phyloP scores from a whole-genome alignment of 139 green algal genomes.

The Eudorina sp. region DNA sequence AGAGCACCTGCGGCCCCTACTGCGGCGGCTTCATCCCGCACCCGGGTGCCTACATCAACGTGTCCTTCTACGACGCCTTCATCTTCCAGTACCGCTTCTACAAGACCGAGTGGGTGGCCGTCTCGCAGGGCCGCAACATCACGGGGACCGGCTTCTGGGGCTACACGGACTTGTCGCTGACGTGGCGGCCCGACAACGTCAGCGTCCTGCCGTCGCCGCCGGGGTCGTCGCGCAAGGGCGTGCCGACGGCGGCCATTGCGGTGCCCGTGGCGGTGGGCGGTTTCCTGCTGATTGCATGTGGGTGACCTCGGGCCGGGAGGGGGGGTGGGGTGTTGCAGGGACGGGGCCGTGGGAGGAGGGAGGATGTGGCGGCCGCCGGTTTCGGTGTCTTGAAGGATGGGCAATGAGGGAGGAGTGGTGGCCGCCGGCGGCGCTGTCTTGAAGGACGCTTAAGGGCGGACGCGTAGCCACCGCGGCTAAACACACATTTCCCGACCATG shows the following conservation, averaged over 20 bases:
- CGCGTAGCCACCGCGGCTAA: too few relatives aligned
- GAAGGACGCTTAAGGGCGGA: too few relatives aligned
- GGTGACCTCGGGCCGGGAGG: too few relatives aligned
- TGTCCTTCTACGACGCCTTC: slow-evolving; percentile 46
- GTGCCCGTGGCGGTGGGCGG: slow-evolving; percentile 41
- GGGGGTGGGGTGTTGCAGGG: too few relatives aligned
- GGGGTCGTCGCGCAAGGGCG: background rate
- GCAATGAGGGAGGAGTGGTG: too few relatives aligned
- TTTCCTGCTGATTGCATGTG: slow-evolving; percentile 11
- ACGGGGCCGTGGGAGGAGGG: too few relatives aligned
- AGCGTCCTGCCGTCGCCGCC: background rate
- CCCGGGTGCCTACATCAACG: background rate
- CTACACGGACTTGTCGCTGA: slow-evolving; percentile 44
- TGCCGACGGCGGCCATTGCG: slow-evolving; percentile 28
- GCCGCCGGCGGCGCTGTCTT: too few relatives aligned
- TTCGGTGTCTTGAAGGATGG: too few relatives aligned
- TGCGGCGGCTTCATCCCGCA: slow-evolving; percentile 39
- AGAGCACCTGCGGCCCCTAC: background rate
- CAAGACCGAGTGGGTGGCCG: slow-evolving; percentile 43
- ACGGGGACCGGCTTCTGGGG: slow-evolving; percentile 42
- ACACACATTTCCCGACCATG: too few relatives aligned
- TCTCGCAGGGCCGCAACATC: slow-evolving; percentile 45
- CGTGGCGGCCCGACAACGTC: slow-evolving; percentile 10
- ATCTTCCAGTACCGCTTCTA: slow-evolving; percentile 40
- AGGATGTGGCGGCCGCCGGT: too few relatives aligned